A percentile compares a stretch with the other conserved stretches of the same genome.
Conservation (phyloP, 73 alveolate species). For the Urostyla sp. region DNA sequence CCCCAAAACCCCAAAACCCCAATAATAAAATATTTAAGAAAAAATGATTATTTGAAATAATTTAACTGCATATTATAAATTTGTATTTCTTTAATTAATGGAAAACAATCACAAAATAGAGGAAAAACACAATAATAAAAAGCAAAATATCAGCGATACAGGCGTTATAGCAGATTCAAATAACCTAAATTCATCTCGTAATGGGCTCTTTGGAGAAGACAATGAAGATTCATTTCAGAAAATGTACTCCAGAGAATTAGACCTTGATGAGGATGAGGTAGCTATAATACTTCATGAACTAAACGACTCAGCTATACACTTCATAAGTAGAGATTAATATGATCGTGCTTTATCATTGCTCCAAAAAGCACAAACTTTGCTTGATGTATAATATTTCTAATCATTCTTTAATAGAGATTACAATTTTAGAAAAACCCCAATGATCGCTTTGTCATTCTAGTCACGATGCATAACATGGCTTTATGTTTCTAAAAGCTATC, state of each 20-base stretch:
- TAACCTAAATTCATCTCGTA: too few species aligned
- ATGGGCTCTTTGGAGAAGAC: constrained; percentile 1
- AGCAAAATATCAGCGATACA: constrained; percentile 42
- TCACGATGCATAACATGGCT: constrained; percentile 77
- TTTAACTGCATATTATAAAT: not conserved
- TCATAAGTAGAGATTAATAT: constrained; percentile 68
- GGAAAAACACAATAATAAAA: not conserved
- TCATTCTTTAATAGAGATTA: constrained; percentile 12
- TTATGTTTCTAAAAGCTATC: constrained; percentile 71
- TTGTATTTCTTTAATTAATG: not conserved
- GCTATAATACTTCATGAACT: constrained; percentile 70
- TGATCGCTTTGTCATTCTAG: constrained; percentile 66
- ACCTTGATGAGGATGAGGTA: constrained; percentile 68
- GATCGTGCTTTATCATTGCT: constrained; percentile 69
- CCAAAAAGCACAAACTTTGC: constrained; percentile 67
- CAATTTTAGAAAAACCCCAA: constrained; percentile 34
- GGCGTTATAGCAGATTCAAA: constrained; percentile 20
- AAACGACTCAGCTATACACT: constrained; percentile 74
- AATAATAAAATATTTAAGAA: not conserved
- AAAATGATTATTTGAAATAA: not conserved
- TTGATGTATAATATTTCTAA: constrained; percentile 45
- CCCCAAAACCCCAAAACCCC: constrained; percentile 7
- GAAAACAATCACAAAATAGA: not conserved
- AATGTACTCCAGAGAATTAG: constrained; percentile 44
- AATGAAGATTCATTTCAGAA: constrained; percentile 37